Base-by-base conservation (phyloP, 2,329 filamentous ascomycete genomes). In the Fusarium pilosicola region DNA sequence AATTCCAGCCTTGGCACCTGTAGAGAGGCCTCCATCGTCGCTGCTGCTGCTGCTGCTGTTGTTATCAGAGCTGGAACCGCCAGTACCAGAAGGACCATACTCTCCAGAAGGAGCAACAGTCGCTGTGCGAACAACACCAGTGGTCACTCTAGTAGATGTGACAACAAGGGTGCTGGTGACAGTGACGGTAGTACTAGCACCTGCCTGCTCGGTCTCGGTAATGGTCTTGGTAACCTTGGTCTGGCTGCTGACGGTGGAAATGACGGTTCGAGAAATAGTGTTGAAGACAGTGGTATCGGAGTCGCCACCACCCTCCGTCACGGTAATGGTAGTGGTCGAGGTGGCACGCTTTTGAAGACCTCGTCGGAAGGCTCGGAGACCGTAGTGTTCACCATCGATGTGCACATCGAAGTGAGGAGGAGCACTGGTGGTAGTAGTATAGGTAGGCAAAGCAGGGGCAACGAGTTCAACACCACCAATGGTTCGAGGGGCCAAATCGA, bases 1-100 rank as follows among this genome's bases (percentile, higher is more conserved):
- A 42, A 85, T 85, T 61, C 84, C 84, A 48, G 82, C 83, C 81
- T 85, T 84, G 68, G 83, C 84, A 34, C 83, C 84, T 12, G 80
- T 83, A 3, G 81, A 83, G 15, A 85, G 79, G 9, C 83, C 82
- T 15, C 75, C 71, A 42, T 59, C 60, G 38, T 65, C 49, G 64
- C 69, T 66, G 65, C 24, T 69, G 65, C 24, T 69, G 65, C 70
- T 69, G 67, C 60, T 67, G 65, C 56, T 70, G 51, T 52, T 66
- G 24, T 57, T 58, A 54, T 58, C 66, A 14, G 71, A 59, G 20
- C 49, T 62, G 42, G 74, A 46, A 15, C 60, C 63, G 54, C 56
- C 63, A 41, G 66, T 71, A 28, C 66, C 70, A 28, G 71, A 68
- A 59, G 74, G 52, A 15, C 76, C 75, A 58, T 78, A 70, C 46